A percentile compares a stretch with the other conserved stretches of the same genome.
Conservation (phyloP, 2,329 filamentous ascomycete genomes). For the Scortechinia acanthostroma region DNA sequence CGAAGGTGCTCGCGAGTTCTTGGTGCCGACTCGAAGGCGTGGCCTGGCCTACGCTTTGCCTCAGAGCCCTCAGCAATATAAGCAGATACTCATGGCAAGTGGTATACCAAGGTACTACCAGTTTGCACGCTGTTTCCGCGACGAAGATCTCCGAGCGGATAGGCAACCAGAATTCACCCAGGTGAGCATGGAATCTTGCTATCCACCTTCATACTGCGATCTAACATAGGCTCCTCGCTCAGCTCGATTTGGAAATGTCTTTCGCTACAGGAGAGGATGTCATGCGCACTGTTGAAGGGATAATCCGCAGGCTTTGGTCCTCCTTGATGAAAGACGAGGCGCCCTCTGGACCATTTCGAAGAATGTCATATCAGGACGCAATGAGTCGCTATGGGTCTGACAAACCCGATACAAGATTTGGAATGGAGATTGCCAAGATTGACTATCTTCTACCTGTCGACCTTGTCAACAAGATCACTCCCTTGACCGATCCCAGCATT, state of each 20-base stretch:
- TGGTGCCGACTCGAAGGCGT: constrained; percentile 75
- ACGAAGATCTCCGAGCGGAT: constrained; percentile 87
- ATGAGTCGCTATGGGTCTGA: constrained; percentile 81
- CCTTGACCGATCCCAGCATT: constrained; percentile 60
- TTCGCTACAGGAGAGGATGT: constrained; percentile 71
- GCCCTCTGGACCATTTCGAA: constrained; percentile 36
- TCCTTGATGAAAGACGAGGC: neutral
- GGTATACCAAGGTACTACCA: constrained; percentile 81
- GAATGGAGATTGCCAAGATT: neutral
- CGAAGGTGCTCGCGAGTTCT: constrained; percentile 87
- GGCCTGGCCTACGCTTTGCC: constrained; percentile 83
- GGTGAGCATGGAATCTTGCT: no score
- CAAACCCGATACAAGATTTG: constrained; percentile 74
- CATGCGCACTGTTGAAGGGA: constrained; percentile 42
- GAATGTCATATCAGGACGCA: constrained; percentile 66
- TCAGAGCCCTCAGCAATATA: constrained; percentile 96
- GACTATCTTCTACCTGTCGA: constrained; percentile 50
- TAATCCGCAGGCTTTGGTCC: constrained; percentile 45
- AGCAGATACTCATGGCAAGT: constrained; percentile 92
- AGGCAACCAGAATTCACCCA: constrained; percentile 95
- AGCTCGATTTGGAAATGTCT: constrained; percentile 89
- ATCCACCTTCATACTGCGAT: no score
- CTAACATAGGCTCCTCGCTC: constrained; percentile 35
- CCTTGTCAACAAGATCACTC: constrained; percentile 70
- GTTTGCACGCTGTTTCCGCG: constrained; percentile 88